Percentiles rank a stretch among this genome's conserved stretches.
These are phyloP conservation scores for Biscogniauxia mediterranea DNA, from an alignment of 2,329 filamentous ascomycete genomes.

Conservation along the genomic window DNA sequence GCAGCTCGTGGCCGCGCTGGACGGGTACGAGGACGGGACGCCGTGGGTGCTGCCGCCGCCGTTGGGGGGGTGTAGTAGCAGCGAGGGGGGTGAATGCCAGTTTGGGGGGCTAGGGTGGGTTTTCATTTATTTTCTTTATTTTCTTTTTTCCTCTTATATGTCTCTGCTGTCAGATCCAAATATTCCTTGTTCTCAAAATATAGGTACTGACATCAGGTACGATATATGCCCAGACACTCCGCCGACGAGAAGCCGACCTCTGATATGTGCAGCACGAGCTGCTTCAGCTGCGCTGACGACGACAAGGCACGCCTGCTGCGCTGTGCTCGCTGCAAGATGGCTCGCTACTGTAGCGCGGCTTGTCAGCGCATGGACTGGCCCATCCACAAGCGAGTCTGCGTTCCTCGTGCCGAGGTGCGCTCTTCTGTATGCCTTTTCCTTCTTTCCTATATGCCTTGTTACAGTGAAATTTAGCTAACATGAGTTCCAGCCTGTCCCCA, in stretches of 20 bases:
- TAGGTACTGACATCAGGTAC: background rate
- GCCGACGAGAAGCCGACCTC: slow-evolving; percentile 14
- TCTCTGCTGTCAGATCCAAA: too few relatives aligned
- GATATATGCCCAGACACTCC: slow-evolving; percentile 18
- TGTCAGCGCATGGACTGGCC: slow-evolving; percentile 20
- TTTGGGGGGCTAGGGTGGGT: slow-evolving; percentile 24
- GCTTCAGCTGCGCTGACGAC: slow-evolving; percentile 14
- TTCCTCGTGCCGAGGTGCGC: slow-evolving; percentile 4
- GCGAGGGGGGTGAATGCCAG: slow-evolving; percentile 22
- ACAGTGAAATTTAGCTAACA: background rate
- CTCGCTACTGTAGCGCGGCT: slow-evolving; percentile 16
- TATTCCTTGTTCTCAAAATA: too few relatives aligned
- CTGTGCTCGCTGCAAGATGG: slow-evolving; percentile 18
- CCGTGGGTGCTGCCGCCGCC: slow-evolving; percentile 14
- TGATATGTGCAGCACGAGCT: slow-evolving; percentile 16
- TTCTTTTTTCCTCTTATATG: background rate
- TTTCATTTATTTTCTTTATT: background rate
- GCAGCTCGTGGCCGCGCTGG: slow-evolving; percentile 20
- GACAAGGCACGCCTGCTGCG: slow-evolving; percentile 7
- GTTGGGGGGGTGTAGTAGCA: slow-evolving; percentile 8
- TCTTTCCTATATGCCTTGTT: background rate
- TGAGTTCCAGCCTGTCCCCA: background rate
- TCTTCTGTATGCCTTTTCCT: slow-evolving; percentile 16
- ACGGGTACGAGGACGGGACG: slow-evolving; percentile 24
- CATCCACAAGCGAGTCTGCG: slow-evolving; percentile 14